Conservation (phyloP, 306 rosid genomes). For the Oxytropis ochrocephala region DNA sequence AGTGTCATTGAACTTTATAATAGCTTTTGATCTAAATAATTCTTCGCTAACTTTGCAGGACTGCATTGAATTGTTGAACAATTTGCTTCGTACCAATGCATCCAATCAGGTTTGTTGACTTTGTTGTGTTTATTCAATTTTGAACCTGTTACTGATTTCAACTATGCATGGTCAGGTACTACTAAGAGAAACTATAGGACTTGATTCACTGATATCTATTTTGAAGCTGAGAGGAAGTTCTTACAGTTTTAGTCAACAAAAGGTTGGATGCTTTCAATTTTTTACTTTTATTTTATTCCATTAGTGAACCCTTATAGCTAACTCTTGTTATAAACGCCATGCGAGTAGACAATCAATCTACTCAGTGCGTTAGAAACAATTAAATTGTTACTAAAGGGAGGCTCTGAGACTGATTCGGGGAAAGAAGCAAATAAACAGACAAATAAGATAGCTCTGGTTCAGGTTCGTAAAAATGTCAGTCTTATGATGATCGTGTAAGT, state of each 20-base stretch:
- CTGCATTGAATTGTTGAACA: slow-evolving; percentile 83
- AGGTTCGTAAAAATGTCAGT: slow-evolving; percentile 43
- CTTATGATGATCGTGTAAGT: slow-evolving; percentile 18
- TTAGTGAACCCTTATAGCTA: slow-evolving; percentile 36
- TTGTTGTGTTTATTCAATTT: slow-evolving; percentile 12
- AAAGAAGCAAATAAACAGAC: slow-evolving; percentile 70
- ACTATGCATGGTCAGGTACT: slow-evolving; percentile 50
- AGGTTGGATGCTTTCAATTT: slow-evolving; percentile 60
- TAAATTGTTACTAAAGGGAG: slow-evolving; percentile 65
- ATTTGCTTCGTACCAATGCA: slow-evolving; percentile 60
- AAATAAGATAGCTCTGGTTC: slow-evolving; percentile 69
- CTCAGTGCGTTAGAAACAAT: slow-evolving; percentile 80
- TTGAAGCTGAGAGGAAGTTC: slow-evolving; percentile 69
- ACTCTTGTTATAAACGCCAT: slow-evolving; percentile 45
- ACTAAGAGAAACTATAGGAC: slow-evolving; percentile 80
- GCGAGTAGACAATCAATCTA: slow-evolving; percentile 97
- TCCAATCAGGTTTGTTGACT: slow-evolving; percentile 78
- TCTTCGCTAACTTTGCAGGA: slow-evolving; percentile 49
- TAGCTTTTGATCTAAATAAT: slow-evolving; percentile 29
- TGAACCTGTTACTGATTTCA: slow-evolving; percentile 14
- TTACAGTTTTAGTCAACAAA: slow-evolving; percentile 80
- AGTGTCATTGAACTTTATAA: neutral
- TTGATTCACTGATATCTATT: slow-evolving; percentile 73
- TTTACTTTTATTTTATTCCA: slow-evolving; percentile 7
- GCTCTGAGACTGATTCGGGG: slow-evolving; percentile 65